Percentiles rank a stretch among this genome's conserved stretches.
phyloP scores from a whole-genome alignment of 148 eudicot genomes.

The Chenopodium formosanum region DNA sequence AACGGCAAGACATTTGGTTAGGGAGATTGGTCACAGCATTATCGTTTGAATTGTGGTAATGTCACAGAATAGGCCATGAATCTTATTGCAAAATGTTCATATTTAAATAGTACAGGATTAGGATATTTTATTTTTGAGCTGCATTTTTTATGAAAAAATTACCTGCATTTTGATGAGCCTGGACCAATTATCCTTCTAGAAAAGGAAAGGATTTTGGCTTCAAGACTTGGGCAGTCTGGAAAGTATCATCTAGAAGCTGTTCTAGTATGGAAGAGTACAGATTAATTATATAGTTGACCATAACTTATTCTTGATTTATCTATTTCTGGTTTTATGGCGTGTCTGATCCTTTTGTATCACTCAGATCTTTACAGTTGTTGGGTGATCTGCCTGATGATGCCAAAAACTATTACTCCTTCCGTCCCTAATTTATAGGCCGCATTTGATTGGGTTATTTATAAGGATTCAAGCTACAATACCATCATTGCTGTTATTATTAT shows the following conservation, averaged over 20 bases:
- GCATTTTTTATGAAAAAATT: background rate
- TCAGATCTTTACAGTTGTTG: conserved; percentile 14
- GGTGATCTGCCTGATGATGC: conserved; percentile 12
- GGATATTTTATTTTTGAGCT: background rate
- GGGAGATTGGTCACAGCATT: conserved; percentile 57
- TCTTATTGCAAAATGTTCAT: background rate
- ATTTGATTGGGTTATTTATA: background rate
- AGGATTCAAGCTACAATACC: background rate
- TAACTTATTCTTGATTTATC: conserved; percentile 6
- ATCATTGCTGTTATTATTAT: too few species aligned
- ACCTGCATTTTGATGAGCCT: background rate
- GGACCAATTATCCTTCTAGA: background rate
- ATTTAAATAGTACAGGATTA: background rate
- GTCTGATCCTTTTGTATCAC: conserved; percentile 12
- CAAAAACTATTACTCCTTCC: background rate
- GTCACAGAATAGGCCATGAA: background rate
- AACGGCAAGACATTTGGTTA: conserved; percentile 42
- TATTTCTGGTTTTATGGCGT: conserved; percentile 3
- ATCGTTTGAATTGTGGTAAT: conserved; percentile 34
- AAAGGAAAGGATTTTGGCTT: conserved; percentile 1
- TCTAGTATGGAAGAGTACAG: conserved; percentile 6
- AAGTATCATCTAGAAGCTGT: background rate
- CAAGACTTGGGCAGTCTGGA: background rate
- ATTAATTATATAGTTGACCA: conserved; percentile 16
- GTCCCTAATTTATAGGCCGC: background rate